These are phyloP conservation scores for Trichophyton schoenleinii DNA, from an alignment of 2,329 filamentous ascomycete genomes.

Conservation along the genomic window DNA sequence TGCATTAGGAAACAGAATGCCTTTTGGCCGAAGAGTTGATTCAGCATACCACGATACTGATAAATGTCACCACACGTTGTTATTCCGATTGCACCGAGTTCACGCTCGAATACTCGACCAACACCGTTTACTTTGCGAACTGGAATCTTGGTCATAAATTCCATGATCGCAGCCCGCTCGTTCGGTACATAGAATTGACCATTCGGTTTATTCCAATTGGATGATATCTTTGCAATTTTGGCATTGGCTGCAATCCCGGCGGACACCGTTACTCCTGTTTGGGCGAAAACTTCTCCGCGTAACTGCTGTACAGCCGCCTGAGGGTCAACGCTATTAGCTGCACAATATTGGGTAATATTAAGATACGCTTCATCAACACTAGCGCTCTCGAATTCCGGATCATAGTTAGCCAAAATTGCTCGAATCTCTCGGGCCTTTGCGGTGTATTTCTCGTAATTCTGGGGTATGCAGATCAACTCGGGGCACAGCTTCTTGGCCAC, in stretches of 20 bases:
- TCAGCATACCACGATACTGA: conserved; percentile 57
- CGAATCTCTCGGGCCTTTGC: conserved; percentile 83
- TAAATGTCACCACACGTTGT: conserved; percentile 85
- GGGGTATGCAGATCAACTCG: conserved; percentile 63
- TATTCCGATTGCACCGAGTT: conserved; percentile 76
- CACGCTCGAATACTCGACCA: conserved; percentile 84
- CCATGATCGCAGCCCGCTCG: conserved; percentile 62
- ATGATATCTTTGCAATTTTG: conserved; percentile 87
- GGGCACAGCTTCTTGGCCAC: conserved; percentile 92
- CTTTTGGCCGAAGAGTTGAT: conserved; percentile 79
- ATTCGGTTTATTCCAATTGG: conserved; percentile 92
- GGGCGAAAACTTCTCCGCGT: conserved; percentile 61
- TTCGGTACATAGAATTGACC: conserved; percentile 70
- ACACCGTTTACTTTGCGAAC: conserved; percentile 89
- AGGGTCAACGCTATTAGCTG: conserved; percentile 52
- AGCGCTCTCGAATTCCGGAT: conserved; percentile 79
- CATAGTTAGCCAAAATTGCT: conserved; percentile 71
- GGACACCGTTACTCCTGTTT: conserved; percentile 74
- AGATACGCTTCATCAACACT: conserved; percentile 95
- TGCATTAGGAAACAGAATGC: conserved; percentile 74
- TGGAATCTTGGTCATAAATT: conserved; percentile 71
- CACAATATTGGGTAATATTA: conserved; percentile 82
- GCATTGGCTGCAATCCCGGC: conserved; percentile 91
- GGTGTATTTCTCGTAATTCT: conserved; percentile 83
- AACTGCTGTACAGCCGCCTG: conserved; percentile 66